phyloP scores from a whole-genome alignment of 352 stramenopile species.

The Phytophthora fragariaefolia region DNA sequence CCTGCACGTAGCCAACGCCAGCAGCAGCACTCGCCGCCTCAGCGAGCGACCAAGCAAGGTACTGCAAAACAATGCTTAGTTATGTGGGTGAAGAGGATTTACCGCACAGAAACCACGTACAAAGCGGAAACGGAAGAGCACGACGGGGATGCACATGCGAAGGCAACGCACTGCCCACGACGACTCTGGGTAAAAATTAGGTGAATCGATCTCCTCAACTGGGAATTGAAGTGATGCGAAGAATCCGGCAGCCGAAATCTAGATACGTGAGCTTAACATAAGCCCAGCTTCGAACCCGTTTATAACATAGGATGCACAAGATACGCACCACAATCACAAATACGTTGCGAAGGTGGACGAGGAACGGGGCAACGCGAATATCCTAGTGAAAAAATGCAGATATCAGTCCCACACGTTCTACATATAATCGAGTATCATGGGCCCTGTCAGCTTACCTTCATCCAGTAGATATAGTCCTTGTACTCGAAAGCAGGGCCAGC shows the following conservation, averaged over 20 bases:
- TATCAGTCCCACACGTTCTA: not conserved
- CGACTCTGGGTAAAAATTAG: constrained; percentile 69
- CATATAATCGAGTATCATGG: not conserved
- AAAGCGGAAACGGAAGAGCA: constrained; percentile 87
- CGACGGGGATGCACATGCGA: constrained; percentile 74
- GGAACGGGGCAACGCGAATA: constrained; percentile 63
- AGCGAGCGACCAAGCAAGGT: constrained; percentile 88
- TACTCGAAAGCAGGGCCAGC: constrained; percentile 86
- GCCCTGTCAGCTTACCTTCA: constrained; percentile 62
- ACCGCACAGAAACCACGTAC: constrained; percentile 45
- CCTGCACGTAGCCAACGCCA: constrained; percentile 79
- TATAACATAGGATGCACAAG: not conserved
- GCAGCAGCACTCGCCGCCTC: constrained; percentile 76
- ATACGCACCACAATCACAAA: constrained; percentile 69
- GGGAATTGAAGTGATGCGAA: constrained; percentile 77
- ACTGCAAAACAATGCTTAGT: constrained; percentile 44
- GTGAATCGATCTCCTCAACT: constrained; percentile 82
- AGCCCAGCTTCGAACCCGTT: not conserved
- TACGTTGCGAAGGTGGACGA: constrained; percentile 78
- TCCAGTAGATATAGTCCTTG: constrained; percentile 86
- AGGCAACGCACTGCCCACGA: constrained; percentile 71
- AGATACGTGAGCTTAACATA: not conserved
- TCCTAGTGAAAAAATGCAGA: constrained; percentile 33
- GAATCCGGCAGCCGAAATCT: constrained; percentile 77
- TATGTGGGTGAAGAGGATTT: not conserved